phyloP scores from a whole-genome alignment of 495 filamentous ascomycete genomes.

The Barbatosphaeria neglecta region DNA sequence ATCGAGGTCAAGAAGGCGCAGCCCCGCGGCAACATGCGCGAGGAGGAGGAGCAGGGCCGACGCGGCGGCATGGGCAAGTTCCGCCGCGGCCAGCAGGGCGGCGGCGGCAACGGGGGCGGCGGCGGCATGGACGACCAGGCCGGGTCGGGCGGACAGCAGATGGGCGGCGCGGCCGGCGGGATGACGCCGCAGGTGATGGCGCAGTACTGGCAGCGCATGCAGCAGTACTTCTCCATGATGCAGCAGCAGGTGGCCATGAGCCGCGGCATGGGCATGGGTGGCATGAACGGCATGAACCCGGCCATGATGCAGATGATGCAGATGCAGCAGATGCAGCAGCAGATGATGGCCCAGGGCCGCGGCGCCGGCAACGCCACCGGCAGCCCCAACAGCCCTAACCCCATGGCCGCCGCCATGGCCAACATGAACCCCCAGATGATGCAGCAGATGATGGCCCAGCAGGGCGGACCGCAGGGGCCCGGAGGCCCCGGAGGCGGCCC shows the following conservation, averaged over 20 bases:
- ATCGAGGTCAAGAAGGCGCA: conserved; percentile 99
- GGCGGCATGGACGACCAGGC: conserved; percentile 30
- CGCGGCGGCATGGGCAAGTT: conserved; percentile 44
- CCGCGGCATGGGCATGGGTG: conserved; percentile 29
- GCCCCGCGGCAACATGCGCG: conserved; percentile 85
- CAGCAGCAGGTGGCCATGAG: conserved; percentile 69
- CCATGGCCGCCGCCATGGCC: conserved; percentile 35
- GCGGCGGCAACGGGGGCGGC: too few relatives aligned
- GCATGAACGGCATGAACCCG: conserved; percentile 39
- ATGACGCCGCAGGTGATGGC: conserved; percentile 97
- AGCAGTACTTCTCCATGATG: conserved; percentile 91
- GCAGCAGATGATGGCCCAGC: conserved; percentile 67
- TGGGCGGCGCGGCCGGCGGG: conserved; percentile 16
- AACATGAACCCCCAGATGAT: conserved; percentile 74
- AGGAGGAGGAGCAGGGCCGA: conserved; percentile 69
- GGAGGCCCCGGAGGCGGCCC: conserved; percentile 26
- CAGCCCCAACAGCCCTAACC: conserved; percentile 30
- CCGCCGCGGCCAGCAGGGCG: conserved; percentile 28
- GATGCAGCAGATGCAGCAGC: conserved; percentile 76
- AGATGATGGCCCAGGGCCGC: conserved; percentile 42
- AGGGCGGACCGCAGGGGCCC: conserved; percentile 25
- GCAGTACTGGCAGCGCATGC: conserved; percentile 94
- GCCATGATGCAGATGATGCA: conserved; percentile 50
- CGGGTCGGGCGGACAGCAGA: conserved; percentile 22
- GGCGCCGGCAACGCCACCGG: conserved; percentile 15